Evolutionary conservation across 1,139 yeast genomes (phyloP).

Genomic region (Yamadazyma conglobata): DNA sequence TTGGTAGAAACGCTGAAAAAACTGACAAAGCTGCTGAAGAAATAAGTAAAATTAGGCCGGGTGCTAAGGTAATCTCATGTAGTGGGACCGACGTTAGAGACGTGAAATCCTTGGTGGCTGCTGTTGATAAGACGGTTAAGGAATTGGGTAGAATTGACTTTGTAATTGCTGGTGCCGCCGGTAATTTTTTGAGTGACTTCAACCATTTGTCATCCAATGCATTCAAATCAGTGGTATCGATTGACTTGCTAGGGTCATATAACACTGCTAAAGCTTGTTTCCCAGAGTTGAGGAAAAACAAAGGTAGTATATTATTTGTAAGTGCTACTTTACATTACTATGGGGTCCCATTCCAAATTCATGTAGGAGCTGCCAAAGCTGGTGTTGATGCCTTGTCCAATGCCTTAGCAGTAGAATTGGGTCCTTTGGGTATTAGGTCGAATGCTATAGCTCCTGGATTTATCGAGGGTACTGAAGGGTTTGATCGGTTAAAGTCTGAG

Average conservation of each 20-base stretch:
- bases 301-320: slow-evolving; percentile 74
- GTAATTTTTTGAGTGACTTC: slow-evolving; percentile 81
- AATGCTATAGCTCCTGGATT: slow-evolving; percentile 90
- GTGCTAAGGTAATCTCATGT: slow-evolving; percentile 63
- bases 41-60: slow-evolving; percentile 51
- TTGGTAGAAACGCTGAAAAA: slow-evolving; percentile 70
- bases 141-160: slow-evolving; percentile 73
- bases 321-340: slow-evolving; percentile 85
- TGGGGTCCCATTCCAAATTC: slow-evolving; percentile 82
- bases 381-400: slow-evolving; percentile 85
- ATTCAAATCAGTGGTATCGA: slow-evolving; percentile 77
- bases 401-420: slow-evolving; percentile 82
- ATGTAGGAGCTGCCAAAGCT: slow-evolving; percentile 92
- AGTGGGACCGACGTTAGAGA: slow-evolving; percentile 77
- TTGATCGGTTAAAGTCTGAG: slow-evolving; percentile 16
- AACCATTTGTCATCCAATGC: slow-evolving; percentile 78
- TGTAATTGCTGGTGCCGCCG: slow-evolving; percentile 95
- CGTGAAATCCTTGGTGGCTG: slow-evolving; percentile 51
- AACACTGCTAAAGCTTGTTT: slow-evolving; percentile 82
- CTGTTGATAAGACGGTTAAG: slow-evolving; percentile 61
- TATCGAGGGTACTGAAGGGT: slow-evolving; percentile 79
- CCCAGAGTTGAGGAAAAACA: slow-evolving; percentile 57
- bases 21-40: slow-evolving; percentile 69
- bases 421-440: slow-evolving; percentile 78
- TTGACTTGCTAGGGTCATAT: slow-evolving; percentile 81